These are phyloP conservation scores for Aspergillus sclerotioniger DNA, from an alignment of 495 filamentous ascomycete species.

Conservation along the genomic window DNA sequence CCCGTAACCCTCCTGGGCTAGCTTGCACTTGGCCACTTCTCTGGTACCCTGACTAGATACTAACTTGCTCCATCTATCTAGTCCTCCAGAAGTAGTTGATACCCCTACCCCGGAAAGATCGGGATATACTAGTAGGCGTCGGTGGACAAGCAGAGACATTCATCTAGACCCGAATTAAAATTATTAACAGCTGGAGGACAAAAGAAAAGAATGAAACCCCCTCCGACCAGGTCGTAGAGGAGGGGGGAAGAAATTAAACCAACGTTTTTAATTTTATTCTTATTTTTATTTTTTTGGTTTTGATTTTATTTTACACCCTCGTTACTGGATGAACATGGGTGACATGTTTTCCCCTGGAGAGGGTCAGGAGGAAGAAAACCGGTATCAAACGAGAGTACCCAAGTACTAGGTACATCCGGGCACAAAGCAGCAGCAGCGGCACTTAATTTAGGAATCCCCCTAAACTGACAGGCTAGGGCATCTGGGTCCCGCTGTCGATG, in stretches of 20 bases:
- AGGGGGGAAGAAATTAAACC: neutral
- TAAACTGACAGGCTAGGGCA: constrained; percentile 14
- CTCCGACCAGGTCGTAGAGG: no score
- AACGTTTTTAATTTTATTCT: constrained; percentile 5
- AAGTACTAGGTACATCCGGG: constrained; percentile 10
- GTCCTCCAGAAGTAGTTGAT: neutral
- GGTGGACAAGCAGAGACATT: no score
- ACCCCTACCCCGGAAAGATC: neutral
- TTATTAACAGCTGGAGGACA: no score
- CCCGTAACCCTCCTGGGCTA: no score
- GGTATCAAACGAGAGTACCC: constrained; percentile 3
- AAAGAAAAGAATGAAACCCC: neutral
- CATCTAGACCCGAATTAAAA: no score
- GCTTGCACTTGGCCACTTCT: no score
- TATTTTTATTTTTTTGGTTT: constrained; percentile 1
- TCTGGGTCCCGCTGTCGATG: neutral
- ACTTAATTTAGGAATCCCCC: constrained; percentile 7
- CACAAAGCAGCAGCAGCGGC: neutral
- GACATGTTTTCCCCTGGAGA: no score
- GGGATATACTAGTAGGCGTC: no score
- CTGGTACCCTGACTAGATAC: neutral
- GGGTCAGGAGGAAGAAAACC: neutral
- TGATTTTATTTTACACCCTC: constrained; percentile 3
- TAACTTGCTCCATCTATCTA: neutral
- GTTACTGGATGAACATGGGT: constrained; percentile 7